These are phyloP conservation scores for Glycine soja DNA, from an alignment of 306 rosid species.

Conservation along the genomic window DNA sequence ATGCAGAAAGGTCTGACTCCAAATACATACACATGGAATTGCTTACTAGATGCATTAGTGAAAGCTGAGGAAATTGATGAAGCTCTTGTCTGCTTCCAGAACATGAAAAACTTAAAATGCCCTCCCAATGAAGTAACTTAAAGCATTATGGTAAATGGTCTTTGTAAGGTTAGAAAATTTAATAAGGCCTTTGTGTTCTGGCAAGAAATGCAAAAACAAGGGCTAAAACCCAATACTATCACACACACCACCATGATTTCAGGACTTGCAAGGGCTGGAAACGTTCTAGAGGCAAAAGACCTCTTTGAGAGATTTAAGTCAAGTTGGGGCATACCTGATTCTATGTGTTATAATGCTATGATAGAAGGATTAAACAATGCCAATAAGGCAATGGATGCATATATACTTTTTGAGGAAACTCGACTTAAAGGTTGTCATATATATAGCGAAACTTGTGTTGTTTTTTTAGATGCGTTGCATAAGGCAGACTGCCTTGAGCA, in stretches of 20 bases:
- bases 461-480: slow-evolving; percentile 87
- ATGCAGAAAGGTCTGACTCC: slow-evolving; percentile 88
- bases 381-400: slow-evolving; percentile 84
- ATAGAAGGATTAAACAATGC: slow-evolving; percentile 84
- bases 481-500: slow-evolving; percentile 93
- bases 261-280: slow-evolving; percentile 90
- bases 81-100: slow-evolving; percentile 88
- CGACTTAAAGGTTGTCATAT: slow-evolving; percentile 75
- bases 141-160: slow-evolving; percentile 92
- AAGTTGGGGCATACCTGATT: slow-evolving; percentile 81
- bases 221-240: slow-evolving; percentile 76
- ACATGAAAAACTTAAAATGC: slow-evolving; percentile 81
- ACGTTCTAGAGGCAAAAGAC: slow-evolving; percentile 71
- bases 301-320: slow-evolving; percentile 82
- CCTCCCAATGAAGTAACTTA: slow-evolving; percentile 79
- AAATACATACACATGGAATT: slow-evolving; percentile 89
- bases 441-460: slow-evolving; percentile 82
- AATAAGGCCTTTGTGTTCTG: slow-evolving; percentile 95
- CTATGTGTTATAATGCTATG: slow-evolving; percentile 84
- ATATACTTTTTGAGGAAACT: slow-evolving; percentile 86
- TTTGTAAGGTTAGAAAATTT: slow-evolving; percentile 86
- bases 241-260: slow-evolving; percentile 92
- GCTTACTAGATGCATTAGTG: slow-evolving; percentile 88
- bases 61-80: slow-evolving; percentile 91
- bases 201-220: slow-evolving; percentile 97